Base-by-base conservation (phyloP, 345 rosid species). In the Brassica napus region DNA sequence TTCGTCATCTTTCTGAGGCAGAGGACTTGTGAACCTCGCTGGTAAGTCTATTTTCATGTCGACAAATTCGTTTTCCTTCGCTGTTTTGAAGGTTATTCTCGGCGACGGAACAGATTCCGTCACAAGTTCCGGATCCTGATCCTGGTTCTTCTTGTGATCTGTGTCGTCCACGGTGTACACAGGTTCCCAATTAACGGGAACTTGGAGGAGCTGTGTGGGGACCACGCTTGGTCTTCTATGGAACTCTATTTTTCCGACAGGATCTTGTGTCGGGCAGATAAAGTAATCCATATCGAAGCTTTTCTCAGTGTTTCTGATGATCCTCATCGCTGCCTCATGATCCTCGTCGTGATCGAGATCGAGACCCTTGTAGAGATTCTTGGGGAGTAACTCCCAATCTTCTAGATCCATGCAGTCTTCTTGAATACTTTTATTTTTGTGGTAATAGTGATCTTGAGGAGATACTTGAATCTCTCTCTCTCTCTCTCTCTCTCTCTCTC, bases 11-110 rank as follows among this genome's bases (percentile, higher is more conserved):
- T 47, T 79, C 44, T 2, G 73, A 68, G 69, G 62, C 42, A 73
- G 59, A 58, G 66, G 71, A 26, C 65, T 80, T 1, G 72, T 55
- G 62, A 69, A 21, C 61, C 58, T 77, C 55, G 52, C 73, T 12
- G 95, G 97, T 8, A 91, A 84, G 84, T 89, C 94, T 89, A 91
- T 44, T 87, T 89, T 94, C 97, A 92, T 91, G 97, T 94, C 98
- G 95, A 83, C 98, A 64, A 90, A 94, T 94, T 94, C 87, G 80
- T 82, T 84, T 84, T 90, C 95, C 89, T 85, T 90, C 86, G 83
- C 79, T 81, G 86, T 92, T 88, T 86, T 92, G 88, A 94, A 94
- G 97, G 87, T 92, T 79, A 94, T 92, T 82, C 88, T 91, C 35
- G 97, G 89, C 28, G 86, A 89, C 75, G 88, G 84, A 63, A 64